phyloP scores from a whole-genome alignment of 257 asterid genomes.

The Solanum clarkiae region DNA sequence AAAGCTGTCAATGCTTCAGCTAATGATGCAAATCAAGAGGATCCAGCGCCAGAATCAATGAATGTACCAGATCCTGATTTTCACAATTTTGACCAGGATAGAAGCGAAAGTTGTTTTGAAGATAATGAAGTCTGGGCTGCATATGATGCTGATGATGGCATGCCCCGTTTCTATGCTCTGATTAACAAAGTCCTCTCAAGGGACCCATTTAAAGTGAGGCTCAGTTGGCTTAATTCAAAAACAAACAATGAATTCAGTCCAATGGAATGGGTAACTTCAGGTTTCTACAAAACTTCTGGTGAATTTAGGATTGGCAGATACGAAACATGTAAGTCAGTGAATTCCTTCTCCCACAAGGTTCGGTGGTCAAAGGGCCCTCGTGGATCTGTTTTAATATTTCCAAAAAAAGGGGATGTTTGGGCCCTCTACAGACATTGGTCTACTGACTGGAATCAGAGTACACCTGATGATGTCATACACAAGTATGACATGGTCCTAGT shows the following conservation, averaged over 20 bases:
- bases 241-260: slow-evolving; percentile 16
- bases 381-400: slow-evolving; percentile 12
- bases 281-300: slow-evolving; percentile 22
- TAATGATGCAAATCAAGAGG: slow-evolving; percentile 12
- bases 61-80: slow-evolving; percentile 56
- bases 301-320: slow-evolving; percentile 17
- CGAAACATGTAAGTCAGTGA: slow-evolving; percentile 4
- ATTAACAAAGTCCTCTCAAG: slow-evolving; percentile 12
- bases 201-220: slow-evolving; percentile 17
- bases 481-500: slow-evolving; percentile 21
- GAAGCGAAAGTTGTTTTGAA: slow-evolving; percentile 12
- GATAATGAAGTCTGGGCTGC: slow-evolving; percentile 26
- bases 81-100: slow-evolving; percentile 19
- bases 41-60: slow-evolving; percentile 24
- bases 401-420: slow-evolving; percentile 17
- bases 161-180: slow-evolving; percentile 26
- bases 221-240: slow-evolving; percentile 23
- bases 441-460: slow-evolving; percentile 13
- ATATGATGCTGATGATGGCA: slow-evolving; percentile 20
- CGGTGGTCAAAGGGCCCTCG: slow-evolving; percentile 17
- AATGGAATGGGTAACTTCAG: slow-evolving; percentile 16
- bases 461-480: slow-evolving; percentile 20
- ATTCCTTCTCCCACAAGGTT: slow-evolving; percentile 22
- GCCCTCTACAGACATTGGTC: slow-evolving; percentile 21
- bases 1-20: slow-evolving; percentile 10